Percentiles rank a stretch among this genome's conserved stretches.
Evolutionary conservation across 2,329 filamentous ascomycete genomes (phyloP).

Genomic region (Aureobasidium leucospermi): DNA sequence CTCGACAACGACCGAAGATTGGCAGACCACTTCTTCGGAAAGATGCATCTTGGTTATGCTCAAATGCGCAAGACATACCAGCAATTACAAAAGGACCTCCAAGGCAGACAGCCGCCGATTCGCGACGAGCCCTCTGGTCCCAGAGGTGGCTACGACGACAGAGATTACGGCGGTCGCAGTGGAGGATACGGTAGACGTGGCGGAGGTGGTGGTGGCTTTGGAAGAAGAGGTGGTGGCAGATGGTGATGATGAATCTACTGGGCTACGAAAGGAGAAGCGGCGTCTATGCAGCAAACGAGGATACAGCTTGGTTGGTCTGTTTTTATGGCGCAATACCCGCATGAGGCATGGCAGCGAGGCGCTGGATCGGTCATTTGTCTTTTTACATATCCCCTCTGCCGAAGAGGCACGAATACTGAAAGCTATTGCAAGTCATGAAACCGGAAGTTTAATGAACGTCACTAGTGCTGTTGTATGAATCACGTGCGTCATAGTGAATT

Average conservation of each 20-base stretch:
- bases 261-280: constrained; percentile 7
- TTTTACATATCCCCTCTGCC: background rate
- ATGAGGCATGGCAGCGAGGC: constrained; percentile 13
- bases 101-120: constrained; percentile 57
- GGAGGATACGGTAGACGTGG: constrained; percentile 43
- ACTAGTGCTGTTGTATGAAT: background rate
- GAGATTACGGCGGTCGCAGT: constrained; percentile 24
- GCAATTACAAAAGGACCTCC: constrained; percentile 77
- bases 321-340: constrained; percentile 11
- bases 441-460: background rate
- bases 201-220: constrained; percentile 28
- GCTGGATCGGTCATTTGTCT: constrained; percentile 2
- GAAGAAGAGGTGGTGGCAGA: constrained; percentile 19
- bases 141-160: constrained; percentile 39
- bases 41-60: constrained; percentile 97
- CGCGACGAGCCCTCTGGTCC: constrained; percentile 42
- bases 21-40: constrained; percentile 97
- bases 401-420: background rate
- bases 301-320: background rate
- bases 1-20: constrained; percentile 90
- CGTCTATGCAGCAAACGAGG: background rate
- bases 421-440: background rate
- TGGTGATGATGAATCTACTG: constrained; percentile 7
- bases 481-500: constrained; percentile 4
- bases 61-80: constrained; percentile 96